Evolutionary conservation across 352 stramenopile genomes (phyloP), one percentile per base, ranked within the genome.

Genomic region (Phytophthora megakarya): DNA sequence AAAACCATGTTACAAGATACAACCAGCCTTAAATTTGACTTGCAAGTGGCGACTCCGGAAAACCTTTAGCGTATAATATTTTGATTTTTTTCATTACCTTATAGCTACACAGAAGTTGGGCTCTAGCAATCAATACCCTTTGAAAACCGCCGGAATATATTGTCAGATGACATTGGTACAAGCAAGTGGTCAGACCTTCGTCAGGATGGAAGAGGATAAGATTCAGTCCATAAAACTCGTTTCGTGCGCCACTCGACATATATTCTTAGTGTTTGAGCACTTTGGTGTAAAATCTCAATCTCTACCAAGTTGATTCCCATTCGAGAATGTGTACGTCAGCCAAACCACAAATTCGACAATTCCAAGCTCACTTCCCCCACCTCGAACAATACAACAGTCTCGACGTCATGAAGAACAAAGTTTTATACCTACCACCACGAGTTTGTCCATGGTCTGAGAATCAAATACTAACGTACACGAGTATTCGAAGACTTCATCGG

Each of bases 131-230:
- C 3, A 0, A 46, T 46, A 46, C 11, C 40, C 19, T 5, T 22
- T 21, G 6, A 21, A 47, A 47, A 4, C 40, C 19, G 40, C 48
- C n/a, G n/a, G n/a, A n/a, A n/a, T n/a, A n/a, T n/a, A n/a, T n/a
- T n/a, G n/a, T n/a, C n/a, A n/a, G n/a, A n/a, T n/a, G n/a, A n/a
- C n/a, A n/a, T n/a, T n/a, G n/a, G n/a, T n/a, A n/a, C n/a, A n/a
- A n/a, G n/a, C 30, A 35, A 11, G 8, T 35, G 30, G 30, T 12
- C 30, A 59, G 40, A 30, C 21, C 26, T 51, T 45, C 21, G 45
- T 50, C 55, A 64, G 56, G 45, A 57, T 52, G 49, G 56, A 65
- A 58, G 35, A 64, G 40, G 52, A n/a, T n/a, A n/a, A n/a, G n/a
- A n/a, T 12, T 42, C 32, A 15, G n/a, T 35, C 25, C 52, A 37